A percentile compares a stretch with the other conserved stretches of the same genome.
These are phyloP conservation scores for Rhodocollybia butyracea DNA, from an alignment of 768 basidiomycete species.

Conservation along the genomic window DNA sequence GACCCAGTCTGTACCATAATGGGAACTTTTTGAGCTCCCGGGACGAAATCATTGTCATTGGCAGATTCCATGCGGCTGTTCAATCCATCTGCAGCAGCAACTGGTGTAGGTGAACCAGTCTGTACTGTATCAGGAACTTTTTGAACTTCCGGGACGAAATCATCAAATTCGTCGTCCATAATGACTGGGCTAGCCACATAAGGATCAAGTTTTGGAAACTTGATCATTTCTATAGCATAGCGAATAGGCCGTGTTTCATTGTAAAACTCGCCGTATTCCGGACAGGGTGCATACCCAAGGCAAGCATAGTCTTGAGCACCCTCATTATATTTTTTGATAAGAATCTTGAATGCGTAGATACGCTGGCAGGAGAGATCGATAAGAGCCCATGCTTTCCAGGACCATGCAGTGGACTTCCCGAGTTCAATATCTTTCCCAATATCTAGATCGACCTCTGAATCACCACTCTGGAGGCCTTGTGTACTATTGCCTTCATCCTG, in stretches of 20 bases:
- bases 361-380: constrained; percentile 38
- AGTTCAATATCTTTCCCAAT: constrained; percentile 25
- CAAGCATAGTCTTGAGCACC: constrained; percentile 26
- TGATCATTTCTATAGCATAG: constrained; percentile 30
- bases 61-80: constrained; percentile 28
- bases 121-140: neutral
- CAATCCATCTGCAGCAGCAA: constrained; percentile 23
- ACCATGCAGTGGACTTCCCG: constrained; percentile 24
- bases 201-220: constrained; percentile 24
- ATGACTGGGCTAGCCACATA: constrained; percentile 15
- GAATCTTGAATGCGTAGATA: constrained; percentile 38
- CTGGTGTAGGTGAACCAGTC: neutral
- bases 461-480: constrained; percentile 34
- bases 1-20: neutral
- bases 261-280: constrained; percentile 28
- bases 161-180: constrained; percentile 32
- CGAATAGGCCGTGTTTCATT: constrained; percentile 27
- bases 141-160: constrained; percentile 20
- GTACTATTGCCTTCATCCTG: constrained; percentile 28
- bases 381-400: constrained; percentile 36
- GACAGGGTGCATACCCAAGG: constrained; percentile 34
- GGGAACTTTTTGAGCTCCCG: too few species aligned
- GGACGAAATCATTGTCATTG: too few species aligned
- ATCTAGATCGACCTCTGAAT: constrained; percentile 32
- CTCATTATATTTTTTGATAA: constrained; percentile 27